phyloP scores from a whole-genome alignment of 495 filamentous ascomycete genomes.

The Massariosphaeria phaeospora region DNA sequence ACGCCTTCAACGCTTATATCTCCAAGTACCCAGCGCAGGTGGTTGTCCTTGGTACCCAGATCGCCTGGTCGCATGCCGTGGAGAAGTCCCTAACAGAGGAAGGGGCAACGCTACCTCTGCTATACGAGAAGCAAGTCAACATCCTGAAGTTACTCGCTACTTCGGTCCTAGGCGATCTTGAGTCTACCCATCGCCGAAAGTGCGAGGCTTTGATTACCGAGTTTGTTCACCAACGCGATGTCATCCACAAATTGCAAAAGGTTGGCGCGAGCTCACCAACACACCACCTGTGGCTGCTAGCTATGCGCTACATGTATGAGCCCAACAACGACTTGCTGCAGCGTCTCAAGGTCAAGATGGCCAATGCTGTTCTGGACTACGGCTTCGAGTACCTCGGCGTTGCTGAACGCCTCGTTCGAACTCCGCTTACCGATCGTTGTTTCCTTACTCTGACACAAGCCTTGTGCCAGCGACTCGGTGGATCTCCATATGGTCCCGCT shows the following conservation, averaged over 20 bases:
- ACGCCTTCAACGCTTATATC: constrained; percentile 70
- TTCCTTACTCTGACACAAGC: constrained; percentile 97
- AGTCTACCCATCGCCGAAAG: constrained; percentile 82
- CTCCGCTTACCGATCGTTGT: constrained; percentile 93
- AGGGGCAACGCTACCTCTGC: constrained; percentile 56
- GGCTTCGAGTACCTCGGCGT: constrained; percentile 98
- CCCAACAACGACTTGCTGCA: constrained; percentile 74
- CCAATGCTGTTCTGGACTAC: constrained; percentile 90
- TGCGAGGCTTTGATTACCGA: constrained; percentile 99
- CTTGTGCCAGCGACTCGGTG: constrained; percentile 87
- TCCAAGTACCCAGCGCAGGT: constrained; percentile 83
- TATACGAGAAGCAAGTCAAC: constrained; percentile 72
- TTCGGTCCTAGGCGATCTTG: constrained; percentile 86
- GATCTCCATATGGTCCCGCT: constrained; percentile 94
- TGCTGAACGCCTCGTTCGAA: constrained; percentile 89
- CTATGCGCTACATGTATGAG: constrained; percentile 92
- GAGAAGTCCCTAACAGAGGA: constrained; percentile 67
- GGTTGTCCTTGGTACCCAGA: constrained; percentile 92
- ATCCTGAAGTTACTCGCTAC: constrained; percentile 77
- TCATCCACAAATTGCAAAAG: constrained; percentile 74
- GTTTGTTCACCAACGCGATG: constrained; percentile 93
- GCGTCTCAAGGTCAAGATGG: constrained; percentile 89
- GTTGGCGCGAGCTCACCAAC: constrained; percentile 68
- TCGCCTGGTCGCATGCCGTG: constrained; percentile 83
- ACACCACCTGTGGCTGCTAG: constrained; percentile 91